A percentile compares a stretch with the other conserved stretches of the same genome.
phyloP scores from a whole-genome alignment of 768 basidiomycete genomes.

The Galerina marginata region DNA sequence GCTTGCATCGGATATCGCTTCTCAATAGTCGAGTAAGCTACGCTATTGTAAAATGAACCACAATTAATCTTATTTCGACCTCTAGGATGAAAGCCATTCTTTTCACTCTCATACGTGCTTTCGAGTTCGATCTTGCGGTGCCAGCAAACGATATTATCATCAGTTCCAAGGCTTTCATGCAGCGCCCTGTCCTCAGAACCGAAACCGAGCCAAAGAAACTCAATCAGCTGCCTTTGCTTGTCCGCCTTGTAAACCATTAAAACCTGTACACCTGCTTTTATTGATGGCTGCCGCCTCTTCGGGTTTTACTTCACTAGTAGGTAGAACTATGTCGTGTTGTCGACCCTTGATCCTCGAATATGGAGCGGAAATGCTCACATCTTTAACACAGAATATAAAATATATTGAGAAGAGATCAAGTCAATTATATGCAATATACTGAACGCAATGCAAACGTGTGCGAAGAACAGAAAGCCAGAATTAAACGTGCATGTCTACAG shows the following conservation, averaged over 20 bases:
- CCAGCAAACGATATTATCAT: slow-evolving; percentile 47
- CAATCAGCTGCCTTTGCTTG: slow-evolving; percentile 49
- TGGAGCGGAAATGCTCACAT: no score
- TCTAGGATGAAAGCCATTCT: slow-evolving; percentile 40
- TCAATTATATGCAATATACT: no score
- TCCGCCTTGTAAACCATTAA: slow-evolving; percentile 21
- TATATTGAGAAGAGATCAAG: no score
- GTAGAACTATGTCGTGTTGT: no score
- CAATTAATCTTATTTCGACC: neutral
- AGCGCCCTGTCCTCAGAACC: slow-evolving; percentile 41
- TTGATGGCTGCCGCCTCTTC: no score
- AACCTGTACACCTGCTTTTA: no score
- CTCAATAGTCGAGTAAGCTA: slow-evolving; percentile 59
- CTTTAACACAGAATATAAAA: no score
- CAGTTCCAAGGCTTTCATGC: slow-evolving; percentile 40
- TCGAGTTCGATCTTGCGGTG: slow-evolving; percentile 61
- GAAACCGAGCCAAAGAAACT: slow-evolving; percentile 40
- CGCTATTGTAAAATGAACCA: neutral
- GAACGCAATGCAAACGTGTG: no score
- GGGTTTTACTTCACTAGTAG: no score
- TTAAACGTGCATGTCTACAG: no score
- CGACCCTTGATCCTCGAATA: no score
- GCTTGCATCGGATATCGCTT: slow-evolving; percentile 74
- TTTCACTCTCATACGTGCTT: slow-evolving; percentile 56
- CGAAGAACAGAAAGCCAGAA: no score